Conservation (phyloP, 2,329 filamentous ascomycete genomes). For the Xylariales sp. region DNA sequence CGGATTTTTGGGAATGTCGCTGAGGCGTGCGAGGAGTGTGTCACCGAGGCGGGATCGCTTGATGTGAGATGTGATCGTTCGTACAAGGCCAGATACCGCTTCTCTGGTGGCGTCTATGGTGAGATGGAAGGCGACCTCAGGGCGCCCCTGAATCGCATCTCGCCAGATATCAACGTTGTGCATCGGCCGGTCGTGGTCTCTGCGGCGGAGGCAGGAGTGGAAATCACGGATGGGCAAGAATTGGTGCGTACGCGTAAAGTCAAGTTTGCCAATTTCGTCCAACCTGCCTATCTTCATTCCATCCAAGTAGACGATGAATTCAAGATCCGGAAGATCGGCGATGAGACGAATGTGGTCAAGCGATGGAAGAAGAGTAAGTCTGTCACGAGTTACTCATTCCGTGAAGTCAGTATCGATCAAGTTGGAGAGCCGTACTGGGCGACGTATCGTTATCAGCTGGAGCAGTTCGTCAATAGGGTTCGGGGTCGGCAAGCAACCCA, state of each 20-base stretch:
- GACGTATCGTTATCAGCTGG: slow-evolving; percentile 41
- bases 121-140: slow-evolving; percentile 26
- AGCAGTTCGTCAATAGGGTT: slow-evolving; percentile 43
- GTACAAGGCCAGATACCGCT: slow-evolving; percentile 27
- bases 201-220: slow-evolving; percentile 12
- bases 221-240: slow-evolving; percentile 17
- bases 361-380: slow-evolving; percentile 18
- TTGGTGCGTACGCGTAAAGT: slow-evolving; percentile 19
- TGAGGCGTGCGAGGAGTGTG: slow-evolving; percentile 29
- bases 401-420: slow-evolving; percentile 22
- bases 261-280: slow-evolving; percentile 17
- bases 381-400: slow-evolving; percentile 29
- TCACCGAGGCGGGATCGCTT: slow-evolving; percentile 15
- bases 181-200: slow-evolving; percentile 18
- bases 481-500: slow-evolving; percentile 29
- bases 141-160: slow-evolving; percentile 14
- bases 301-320: slow-evolving; percentile 30
- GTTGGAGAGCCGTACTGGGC: slow-evolving; percentile 35
- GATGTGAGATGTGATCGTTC: slow-evolving; percentile 23
- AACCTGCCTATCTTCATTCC: slow-evolving; percentile 26
- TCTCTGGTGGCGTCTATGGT: slow-evolving; percentile 27
- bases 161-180: slow-evolving; percentile 17
- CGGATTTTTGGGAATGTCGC: slow-evolving; percentile 34
- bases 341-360: slow-evolving; percentile 13
- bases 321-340: slow-evolving; percentile 24